Conservation (phyloP, 306 rosid genomes). For the Cicer cuneatum region DNA sequence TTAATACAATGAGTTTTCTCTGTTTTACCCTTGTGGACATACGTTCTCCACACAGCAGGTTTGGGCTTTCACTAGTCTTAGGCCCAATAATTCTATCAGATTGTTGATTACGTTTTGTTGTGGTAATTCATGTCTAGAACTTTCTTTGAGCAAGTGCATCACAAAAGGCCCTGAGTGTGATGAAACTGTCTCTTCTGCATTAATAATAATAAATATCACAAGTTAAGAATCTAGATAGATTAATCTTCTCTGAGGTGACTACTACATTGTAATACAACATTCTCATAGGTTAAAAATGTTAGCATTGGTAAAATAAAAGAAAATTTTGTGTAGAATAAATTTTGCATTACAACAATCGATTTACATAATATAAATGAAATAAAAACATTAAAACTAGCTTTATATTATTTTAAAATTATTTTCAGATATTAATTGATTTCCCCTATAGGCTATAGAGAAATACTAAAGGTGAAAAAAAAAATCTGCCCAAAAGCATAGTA, state of each 20-base stretch:
- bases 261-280: too few species aligned
- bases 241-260: too few species aligned
- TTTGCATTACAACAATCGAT: neutral
- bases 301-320: slow-evolving; percentile 18
- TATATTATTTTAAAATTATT: too few species aligned
- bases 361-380: neutral
- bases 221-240: neutral
- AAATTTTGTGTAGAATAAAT: slow-evolving; percentile 36
- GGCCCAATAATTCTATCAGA: too few species aligned
- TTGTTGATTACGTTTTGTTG: slow-evolving; percentile 38
- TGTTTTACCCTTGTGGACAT: too few species aligned
- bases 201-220: neutral
- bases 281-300: neutral
- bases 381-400: neutral
- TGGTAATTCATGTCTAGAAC: slow-evolving; percentile 50
- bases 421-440: too few species aligned
- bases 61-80: too few species aligned
- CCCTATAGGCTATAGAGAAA: too few species aligned
- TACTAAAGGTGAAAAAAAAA: too few species aligned
- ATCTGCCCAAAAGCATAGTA: too few species aligned
- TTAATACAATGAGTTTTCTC: too few species aligned
- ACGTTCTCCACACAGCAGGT: too few species aligned
- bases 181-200: slow-evolving; percentile 57
- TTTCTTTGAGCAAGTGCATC: slow-evolving; percentile 55
- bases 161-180: slow-evolving; percentile 59